Evolutionary conservation across 805 yeast genomes (phyloP).

Genomic region (Starmerella asiatica): DNA sequence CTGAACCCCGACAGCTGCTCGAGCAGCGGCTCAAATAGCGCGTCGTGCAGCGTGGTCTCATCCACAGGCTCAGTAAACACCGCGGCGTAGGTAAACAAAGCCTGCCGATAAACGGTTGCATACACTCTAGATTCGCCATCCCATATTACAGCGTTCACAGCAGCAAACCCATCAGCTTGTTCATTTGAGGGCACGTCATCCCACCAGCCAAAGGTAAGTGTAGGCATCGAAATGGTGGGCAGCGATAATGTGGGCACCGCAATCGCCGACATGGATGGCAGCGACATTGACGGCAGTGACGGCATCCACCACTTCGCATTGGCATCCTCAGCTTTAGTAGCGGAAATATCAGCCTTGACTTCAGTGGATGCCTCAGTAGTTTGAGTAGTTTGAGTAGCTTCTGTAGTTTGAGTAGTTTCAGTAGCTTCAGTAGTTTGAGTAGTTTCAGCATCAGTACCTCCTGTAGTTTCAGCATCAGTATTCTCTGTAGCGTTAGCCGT

Average conservation of each 20-base stretch:
- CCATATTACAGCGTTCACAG: not conserved
- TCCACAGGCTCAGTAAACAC: not conserved
- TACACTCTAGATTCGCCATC: not conserved
- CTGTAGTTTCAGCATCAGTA: no score
- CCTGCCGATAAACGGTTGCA: slow-evolving; percentile 5
- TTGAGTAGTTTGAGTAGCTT: not conserved
- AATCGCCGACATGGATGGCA: slow-evolving; percentile 3
- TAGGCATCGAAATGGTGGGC: slow-evolving; percentile 1
- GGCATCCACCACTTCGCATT: slow-evolving; percentile 1
- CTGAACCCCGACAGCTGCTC: slow-evolving; percentile 16
- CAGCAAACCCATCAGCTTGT: slow-evolving; percentile 3
- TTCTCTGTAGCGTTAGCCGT: not conserved
- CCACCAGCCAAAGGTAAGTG: not conserved
- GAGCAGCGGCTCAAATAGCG: slow-evolving; percentile 9
- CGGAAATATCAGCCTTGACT: not conserved
- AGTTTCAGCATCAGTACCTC: no score
- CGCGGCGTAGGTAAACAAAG: slow-evolving; percentile 7
- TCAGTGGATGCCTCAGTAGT: not conserved
- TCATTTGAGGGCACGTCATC: not conserved
- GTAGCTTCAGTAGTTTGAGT: no score
- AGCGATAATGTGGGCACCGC: slow-evolving; percentile 6
- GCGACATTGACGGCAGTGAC: slow-evolving; percentile 2
- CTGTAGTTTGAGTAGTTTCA: not conserved
- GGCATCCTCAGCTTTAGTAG: not conserved
- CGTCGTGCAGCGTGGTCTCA: not conserved